Evolutionary conservation across 1,284 basidiomycete species (phyloP).

Genomic region (Meripilus lineatus): DNA sequence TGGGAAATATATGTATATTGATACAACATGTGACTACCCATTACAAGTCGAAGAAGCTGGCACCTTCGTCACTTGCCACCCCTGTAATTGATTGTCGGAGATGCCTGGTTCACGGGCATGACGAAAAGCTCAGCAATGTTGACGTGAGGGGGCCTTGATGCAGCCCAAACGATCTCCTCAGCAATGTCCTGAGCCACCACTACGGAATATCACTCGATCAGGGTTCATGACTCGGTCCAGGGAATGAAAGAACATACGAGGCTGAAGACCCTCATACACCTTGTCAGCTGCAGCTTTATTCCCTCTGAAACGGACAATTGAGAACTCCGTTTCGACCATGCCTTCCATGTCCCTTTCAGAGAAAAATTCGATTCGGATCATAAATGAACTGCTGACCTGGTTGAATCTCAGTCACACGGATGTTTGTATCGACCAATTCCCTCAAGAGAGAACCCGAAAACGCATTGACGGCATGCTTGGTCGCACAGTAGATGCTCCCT

Average conservation of each 20-base stretch:
- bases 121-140: conserved; percentile 80
- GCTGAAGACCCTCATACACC: conserved; percentile 86
- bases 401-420: conserved; percentile 89
- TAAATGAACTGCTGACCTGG: conserved; percentile 54
- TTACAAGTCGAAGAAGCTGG: background rate
- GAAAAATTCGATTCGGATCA: background rate
- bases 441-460: conserved; percentile 82
- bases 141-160: conserved; percentile 81
- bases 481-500: conserved; percentile 78
- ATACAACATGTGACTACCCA: background rate
- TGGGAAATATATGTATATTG: background rate
- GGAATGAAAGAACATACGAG: conserved; percentile 44
- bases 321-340: conserved; percentile 94
- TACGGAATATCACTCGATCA: conserved; percentile 22
- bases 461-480: conserved; percentile 86
- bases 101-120: conserved; percentile 80
- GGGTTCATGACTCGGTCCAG: background rate
- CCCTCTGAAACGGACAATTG: conserved; percentile 82
- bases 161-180: conserved; percentile 97
- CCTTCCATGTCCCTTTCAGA: conserved; percentile 49
- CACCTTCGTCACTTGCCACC: conserved; percentile 29
- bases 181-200: conserved; percentile 85
- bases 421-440: conserved; percentile 88
- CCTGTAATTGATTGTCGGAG: conserved; percentile 57
- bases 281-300: conserved; percentile 77